Evolutionary conservation across 108 stramenopile species (phyloP).

Genomic region (Cylindrotheca fusiformis): DNA sequence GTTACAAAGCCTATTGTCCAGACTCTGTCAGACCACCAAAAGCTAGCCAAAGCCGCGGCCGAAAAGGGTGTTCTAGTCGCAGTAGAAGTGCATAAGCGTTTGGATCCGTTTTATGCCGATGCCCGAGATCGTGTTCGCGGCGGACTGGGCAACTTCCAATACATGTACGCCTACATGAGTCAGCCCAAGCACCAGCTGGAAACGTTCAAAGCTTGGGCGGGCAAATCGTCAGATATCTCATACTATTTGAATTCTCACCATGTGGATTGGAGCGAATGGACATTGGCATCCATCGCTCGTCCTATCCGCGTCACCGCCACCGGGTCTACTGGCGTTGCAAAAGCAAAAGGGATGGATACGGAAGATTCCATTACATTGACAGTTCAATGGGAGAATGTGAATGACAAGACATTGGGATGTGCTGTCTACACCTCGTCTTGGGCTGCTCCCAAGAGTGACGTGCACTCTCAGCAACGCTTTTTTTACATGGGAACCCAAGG

Average conservation of each 20-base stretch:
- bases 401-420: slow-evolving; percentile 75
- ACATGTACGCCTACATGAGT: slow-evolving; percentile 98
- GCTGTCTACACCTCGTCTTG: slow-evolving; percentile 97
- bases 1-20: slow-evolving; percentile 99
- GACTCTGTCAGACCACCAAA: slow-evolving; percentile 85
- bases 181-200: slow-evolving; percentile 99
- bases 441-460: slow-evolving; percentile 96
- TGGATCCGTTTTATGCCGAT: slow-evolving; percentile 99
- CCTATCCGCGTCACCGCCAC: slow-evolving; percentile 93
- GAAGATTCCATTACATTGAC: slow-evolving; percentile 99
- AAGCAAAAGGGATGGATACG: slow-evolving; percentile 74
- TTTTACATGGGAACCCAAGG: slow-evolving; percentile 97
- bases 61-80: slow-evolving; percentile 88
- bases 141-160: slow-evolving; percentile 90
- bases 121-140: slow-evolving; percentile 90
- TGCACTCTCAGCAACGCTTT: slow-evolving; percentile 99
- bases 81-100: slow-evolving; percentile 97
- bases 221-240: slow-evolving; percentile 95
- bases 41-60: slow-evolving; percentile 74
- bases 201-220: slow-evolving; percentile 99
- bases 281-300: slow-evolving; percentile 79
- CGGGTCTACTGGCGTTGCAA: slow-evolving; percentile 92
- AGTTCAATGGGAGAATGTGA: slow-evolving; percentile 94
- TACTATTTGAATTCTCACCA: slow-evolving; percentile 99
- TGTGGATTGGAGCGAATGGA: slow-evolving; percentile 99